Evolutionary conservation across 108 stramenopile genomes (phyloP).

Genomic region (Discostella stelligeroides): DNA sequence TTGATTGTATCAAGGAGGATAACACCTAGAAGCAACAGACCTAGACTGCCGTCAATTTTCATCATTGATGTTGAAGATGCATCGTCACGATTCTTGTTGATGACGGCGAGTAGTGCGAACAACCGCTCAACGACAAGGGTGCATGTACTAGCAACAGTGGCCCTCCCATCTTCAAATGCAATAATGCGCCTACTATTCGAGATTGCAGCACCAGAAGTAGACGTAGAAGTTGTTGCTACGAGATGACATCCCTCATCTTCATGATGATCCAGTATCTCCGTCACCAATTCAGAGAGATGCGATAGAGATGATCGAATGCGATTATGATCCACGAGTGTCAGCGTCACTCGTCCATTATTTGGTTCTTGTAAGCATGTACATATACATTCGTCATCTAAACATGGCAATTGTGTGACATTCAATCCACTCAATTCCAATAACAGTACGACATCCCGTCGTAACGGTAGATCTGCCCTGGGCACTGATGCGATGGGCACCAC

Average conservation of each 20-base stretch:
- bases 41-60: conserved; percentile 38
- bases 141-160: conserved; percentile 68
- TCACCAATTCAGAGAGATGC: conserved; percentile 22
- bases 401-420: conserved; percentile 16
- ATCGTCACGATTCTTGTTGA: not conserved
- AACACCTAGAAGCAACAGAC: conserved; percentile 63
- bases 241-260: conserved; percentile 63
- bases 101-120: not conserved
- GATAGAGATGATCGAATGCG: conserved; percentile 29
- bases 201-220: too few species aligned
- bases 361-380: not conserved
- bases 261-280: conserved; percentile 84
- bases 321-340: conserved; percentile 86
- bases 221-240: conserved; percentile 27
- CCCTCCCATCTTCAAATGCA: conserved; percentile 60
- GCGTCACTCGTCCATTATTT: not conserved
- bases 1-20: conserved; percentile 87
- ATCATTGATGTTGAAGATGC: not conserved
- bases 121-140: conserved; percentile 68
- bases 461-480: conserved; percentile 28
- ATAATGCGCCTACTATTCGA: conserved; percentile 41
- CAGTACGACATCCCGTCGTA: conserved; percentile 40
- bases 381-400: conserved; percentile 35
- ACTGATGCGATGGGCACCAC: conserved; percentile 39
- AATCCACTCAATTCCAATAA: conserved; percentile 42